Evolutionary conservation across 495 filamentous ascomycete genomes (phyloP).

Genomic region (Podospora didyma): DNA sequence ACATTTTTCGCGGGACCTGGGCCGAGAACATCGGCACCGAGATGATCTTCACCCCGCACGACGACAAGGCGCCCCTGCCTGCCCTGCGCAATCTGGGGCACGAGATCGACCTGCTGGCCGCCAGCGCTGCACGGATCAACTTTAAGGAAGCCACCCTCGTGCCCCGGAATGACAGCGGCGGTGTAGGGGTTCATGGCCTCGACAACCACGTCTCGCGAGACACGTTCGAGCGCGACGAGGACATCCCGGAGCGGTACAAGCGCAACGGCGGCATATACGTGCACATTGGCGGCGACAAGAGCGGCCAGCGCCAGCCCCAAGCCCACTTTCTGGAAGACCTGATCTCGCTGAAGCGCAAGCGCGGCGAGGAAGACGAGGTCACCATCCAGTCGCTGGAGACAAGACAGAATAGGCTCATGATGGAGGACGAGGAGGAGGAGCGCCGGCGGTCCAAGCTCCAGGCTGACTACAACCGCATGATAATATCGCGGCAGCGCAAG

Average conservation of each 20-base stretch:
- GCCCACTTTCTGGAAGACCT: slow-evolving; percentile 43
- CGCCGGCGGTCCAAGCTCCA: slow-evolving; percentile 22
- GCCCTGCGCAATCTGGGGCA: slow-evolving; percentile 41
- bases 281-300: slow-evolving; percentile 31
- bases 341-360: slow-evolving; percentile 46
- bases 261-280: slow-evolving; percentile 29
- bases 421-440: slow-evolving; percentile 29
- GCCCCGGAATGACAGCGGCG: slow-evolving; percentile 5
- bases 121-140: slow-evolving; percentile 48
- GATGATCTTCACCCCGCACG: slow-evolving; percentile 60
- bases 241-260: slow-evolving; percentile 28
- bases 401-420: slow-evolving; percentile 28
- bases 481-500: slow-evolving; percentile 22
- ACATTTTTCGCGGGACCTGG: slow-evolving; percentile 74
- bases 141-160: slow-evolving; percentile 28
- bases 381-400: slow-evolving; percentile 42
- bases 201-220: background rate
- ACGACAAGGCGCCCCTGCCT: slow-evolving; percentile 32
- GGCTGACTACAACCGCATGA: slow-evolving; percentile 20
- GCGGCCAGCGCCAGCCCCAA: slow-evolving; percentile 35
- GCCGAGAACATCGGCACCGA: slow-evolving; percentile 75
- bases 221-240: slow-evolving; percentile 14
- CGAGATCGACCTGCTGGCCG: slow-evolving; percentile 58
- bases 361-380: slow-evolving; percentile 53
- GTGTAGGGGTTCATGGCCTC: no score